Conservation (phyloP, 208 protist genomes). For the Histomonas meleagridis region DNA sequence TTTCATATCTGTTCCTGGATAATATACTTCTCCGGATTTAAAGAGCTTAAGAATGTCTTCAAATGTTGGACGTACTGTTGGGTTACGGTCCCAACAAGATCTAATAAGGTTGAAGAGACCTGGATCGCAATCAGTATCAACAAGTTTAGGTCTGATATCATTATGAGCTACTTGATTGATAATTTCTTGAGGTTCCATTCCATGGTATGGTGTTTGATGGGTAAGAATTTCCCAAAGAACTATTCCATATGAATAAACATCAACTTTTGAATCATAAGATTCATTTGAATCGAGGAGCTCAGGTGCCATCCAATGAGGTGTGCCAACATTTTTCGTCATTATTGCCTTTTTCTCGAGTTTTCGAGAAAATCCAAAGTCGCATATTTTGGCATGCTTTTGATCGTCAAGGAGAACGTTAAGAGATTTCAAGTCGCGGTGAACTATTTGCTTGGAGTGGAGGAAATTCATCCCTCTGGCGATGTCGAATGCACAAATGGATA, state of each 20-base stretch:
- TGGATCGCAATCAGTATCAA: too few relatives aligned
- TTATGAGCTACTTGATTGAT: neutral
- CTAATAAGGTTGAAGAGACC: neutral
- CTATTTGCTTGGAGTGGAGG: neutral
- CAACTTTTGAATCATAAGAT: neutral
- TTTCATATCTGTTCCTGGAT: neutral
- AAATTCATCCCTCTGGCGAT: slow-evolving; percentile 10
- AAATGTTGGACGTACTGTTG: neutral
- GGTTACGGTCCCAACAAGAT: slow-evolving; percentile 17
- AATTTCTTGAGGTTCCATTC: neutral
- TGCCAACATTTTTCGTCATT: slow-evolving; percentile 26
- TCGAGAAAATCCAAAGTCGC: neutral
- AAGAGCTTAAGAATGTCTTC: neutral
- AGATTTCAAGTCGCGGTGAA: neutral
- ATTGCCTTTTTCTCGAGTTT: neutral
- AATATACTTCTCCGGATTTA: neutral
- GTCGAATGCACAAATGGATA: neutral
- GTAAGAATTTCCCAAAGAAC: slow-evolving; percentile 32
- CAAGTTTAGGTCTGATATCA: neutral
- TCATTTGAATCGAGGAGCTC: neutral
- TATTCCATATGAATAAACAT: slow-evolving; percentile 36
- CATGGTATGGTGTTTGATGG: neutral
- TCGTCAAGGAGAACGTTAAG: neutral
- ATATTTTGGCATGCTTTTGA: neutral
- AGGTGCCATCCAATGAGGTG: slow-evolving; percentile 32